Base-by-base conservation (phyloP, 1,284 basidiomycete species). In the Lentinula novae-zelandiae region DNA sequence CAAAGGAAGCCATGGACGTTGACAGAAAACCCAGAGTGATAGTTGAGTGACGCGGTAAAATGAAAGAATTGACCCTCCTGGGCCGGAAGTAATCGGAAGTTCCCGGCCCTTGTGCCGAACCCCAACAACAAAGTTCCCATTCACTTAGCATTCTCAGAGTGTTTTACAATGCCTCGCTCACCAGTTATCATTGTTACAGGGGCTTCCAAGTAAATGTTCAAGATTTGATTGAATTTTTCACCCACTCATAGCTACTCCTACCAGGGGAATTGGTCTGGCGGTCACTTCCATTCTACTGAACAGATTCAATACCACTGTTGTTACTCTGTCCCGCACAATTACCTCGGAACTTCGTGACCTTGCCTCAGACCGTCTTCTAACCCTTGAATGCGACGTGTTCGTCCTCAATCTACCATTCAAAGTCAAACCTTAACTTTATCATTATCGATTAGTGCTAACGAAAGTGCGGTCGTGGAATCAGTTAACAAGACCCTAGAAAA, bases 211-310 rank as follows among this genome's bases (percentile, higher is more conserved):
- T 62, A 91, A 81, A 89, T 58, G 58, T 53, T 60, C 22, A 51
- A 33, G 27, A 51, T 13, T 20, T 58, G 44, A 40, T 53, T 44
- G 8, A 33, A 42, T 5, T 4, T 5, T 4, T 59, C 6, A 50
- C 50, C 53, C 59, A 15, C 20, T 44, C 27, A 44, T 27, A 46
- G 50, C 44, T 10, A 20, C n/a, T 22, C 44, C 20, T 42, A 46
- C 31, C 67, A 91, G 91, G 78, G 94, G 94, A 38, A 86, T 96
- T 61, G 94, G 94, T 1, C 83, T 95, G 52, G 90, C 89, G 17
- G 81, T 89, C 60, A 82, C 88, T 42, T 78, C 70, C 17, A 76
- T 83, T 50, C 79, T 95, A 27, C 79, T 95, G 50, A 69, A 78
- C 22, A 80, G 80, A 57, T 86, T 85, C 74, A 73, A 78, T 54